These are phyloP conservation scores for Murraya paniculata DNA, from an alignment of 345 rosid species.

Conservation along the genomic window DNA sequence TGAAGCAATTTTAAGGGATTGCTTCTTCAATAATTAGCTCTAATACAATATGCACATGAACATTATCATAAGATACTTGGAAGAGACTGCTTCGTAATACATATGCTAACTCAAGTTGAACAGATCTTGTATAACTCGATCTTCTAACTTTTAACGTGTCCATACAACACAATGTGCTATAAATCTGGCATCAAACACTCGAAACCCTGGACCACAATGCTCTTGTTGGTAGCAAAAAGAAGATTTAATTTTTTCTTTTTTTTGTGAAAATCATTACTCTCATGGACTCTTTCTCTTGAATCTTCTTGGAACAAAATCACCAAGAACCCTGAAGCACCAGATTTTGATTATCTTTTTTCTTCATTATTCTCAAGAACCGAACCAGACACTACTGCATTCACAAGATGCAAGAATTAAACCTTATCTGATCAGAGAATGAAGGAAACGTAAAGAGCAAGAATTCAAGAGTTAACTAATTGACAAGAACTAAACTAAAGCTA, in stretches of 20 bases:
- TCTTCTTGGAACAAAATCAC: background rate
- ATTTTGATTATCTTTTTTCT: background rate
- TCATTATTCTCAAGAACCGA: background rate
- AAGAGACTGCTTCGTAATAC: too few species aligned
- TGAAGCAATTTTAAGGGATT: too few species aligned
- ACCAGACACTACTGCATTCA: background rate
- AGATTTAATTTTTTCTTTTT: accelerated
- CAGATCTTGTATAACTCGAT: too few species aligned
- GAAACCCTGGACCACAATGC: background rate
- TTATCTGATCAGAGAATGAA: background rate
- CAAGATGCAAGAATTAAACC: background rate
- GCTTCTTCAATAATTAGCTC: too few species aligned
- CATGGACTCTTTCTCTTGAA: background rate
- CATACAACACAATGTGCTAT: background rate
- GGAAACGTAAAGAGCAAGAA: background rate
- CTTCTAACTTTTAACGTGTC: background rate
- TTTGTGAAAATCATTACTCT: too few species aligned
- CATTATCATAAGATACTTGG: too few species aligned
- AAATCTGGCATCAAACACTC: background rate
- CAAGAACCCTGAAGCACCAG: background rate
- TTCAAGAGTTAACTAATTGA: background rate
- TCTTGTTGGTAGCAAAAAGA: background rate
- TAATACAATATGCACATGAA: too few species aligned
- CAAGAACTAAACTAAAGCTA: background rate
- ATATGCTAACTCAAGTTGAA: too few species aligned